Conservation (phyloP, 2,329 filamentous ascomycete species). For the Fusarium bactridioides region DNA sequence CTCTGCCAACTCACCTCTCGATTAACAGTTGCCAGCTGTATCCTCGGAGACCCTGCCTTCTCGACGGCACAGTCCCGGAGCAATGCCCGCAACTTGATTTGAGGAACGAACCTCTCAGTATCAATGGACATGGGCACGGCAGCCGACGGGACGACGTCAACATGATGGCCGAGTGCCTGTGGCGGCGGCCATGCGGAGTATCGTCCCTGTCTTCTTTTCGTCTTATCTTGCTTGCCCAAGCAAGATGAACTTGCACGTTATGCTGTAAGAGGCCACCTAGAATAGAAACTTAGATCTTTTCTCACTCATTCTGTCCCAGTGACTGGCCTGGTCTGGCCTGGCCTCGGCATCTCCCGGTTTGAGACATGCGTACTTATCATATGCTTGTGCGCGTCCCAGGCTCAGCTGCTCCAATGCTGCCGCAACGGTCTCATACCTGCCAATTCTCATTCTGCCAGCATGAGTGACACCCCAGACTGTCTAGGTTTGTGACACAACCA, state of each 20-base stretch:
- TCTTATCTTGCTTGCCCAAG: slow-evolving; percentile 3
- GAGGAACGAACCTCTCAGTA: not conserved
- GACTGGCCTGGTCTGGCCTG: slow-evolving; percentile 29
- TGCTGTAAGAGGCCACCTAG: slow-evolving; percentile 12
- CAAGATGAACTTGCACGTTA: slow-evolving; percentile 14
- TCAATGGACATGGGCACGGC: not conserved
- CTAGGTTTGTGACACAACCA: slow-evolving; percentile 32
- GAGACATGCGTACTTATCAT: slow-evolving; percentile 27
- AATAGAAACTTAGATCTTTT: slow-evolving; percentile 1
- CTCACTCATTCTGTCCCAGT: slow-evolving; percentile 6
- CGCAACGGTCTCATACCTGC: slow-evolving; percentile 23
- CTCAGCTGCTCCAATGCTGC: slow-evolving; percentile 23
- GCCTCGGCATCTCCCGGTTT: slow-evolving; percentile 39
- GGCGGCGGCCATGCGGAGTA: not conserved
- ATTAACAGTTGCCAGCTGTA: not conserved
- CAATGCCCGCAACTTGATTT: not conserved
- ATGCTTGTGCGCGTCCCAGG: slow-evolving; percentile 19
- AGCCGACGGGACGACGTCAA: slow-evolving; percentile 11
- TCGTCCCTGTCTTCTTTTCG: not conserved
- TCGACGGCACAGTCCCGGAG: not conserved
- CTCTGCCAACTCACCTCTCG: not conserved
- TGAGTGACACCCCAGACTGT: slow-evolving; percentile 26
- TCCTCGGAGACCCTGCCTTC: not conserved
- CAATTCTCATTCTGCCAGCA: slow-evolving; percentile 29
- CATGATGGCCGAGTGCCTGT: not conserved